These are phyloP conservation scores for Trichoderma hamatum DNA, from an alignment of 2,329 filamentous ascomycete species.

Conservation along the genomic window DNA sequence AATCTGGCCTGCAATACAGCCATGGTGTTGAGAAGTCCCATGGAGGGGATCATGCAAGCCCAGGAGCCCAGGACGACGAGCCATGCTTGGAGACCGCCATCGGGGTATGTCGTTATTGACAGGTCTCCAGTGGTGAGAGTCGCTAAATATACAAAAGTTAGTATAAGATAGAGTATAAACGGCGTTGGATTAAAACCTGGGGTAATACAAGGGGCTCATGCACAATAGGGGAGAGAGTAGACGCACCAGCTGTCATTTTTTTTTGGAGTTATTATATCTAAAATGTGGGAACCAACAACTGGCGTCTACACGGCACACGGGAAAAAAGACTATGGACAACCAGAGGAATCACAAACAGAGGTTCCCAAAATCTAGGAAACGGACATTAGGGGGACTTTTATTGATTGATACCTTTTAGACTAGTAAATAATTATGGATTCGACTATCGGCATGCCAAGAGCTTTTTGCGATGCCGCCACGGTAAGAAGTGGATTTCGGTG, in stretches of 20 bases:
- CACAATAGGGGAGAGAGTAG: not conserved
- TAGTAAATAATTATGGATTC: conserved; percentile 14
- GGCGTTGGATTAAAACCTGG: not conserved
- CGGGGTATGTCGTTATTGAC: conserved; percentile 56
- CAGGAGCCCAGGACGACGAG: conserved; percentile 72
- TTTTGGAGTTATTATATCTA: conserved; percentile 5
- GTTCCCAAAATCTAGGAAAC: conserved; percentile 1
- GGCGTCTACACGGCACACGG: not conserved
- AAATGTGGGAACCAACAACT: not conserved
- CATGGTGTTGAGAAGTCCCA: conserved; percentile 69
- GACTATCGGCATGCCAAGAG: conserved; percentile 8
- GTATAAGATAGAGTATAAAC: not conserved
- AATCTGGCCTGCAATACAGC: conserved; percentile 71
- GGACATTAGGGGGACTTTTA: not conserved
- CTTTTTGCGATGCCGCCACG: not conserved
- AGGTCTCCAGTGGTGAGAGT: conserved; percentile 3
- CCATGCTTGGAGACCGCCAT: conserved; percentile 70
- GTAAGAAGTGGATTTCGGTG: conserved; percentile 16
- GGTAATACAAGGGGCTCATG: not conserved
- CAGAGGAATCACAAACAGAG: not conserved
- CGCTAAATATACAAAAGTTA: not conserved
- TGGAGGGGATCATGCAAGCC: conserved; percentile 63
- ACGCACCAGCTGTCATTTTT: conserved; percentile 20
- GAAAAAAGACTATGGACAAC: not conserved
- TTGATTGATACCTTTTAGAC: not conserved